These are phyloP conservation scores for Boletus reticuloceps DNA, from an alignment of 768 basidiomycete genomes.

Conservation along the genomic window DNA sequence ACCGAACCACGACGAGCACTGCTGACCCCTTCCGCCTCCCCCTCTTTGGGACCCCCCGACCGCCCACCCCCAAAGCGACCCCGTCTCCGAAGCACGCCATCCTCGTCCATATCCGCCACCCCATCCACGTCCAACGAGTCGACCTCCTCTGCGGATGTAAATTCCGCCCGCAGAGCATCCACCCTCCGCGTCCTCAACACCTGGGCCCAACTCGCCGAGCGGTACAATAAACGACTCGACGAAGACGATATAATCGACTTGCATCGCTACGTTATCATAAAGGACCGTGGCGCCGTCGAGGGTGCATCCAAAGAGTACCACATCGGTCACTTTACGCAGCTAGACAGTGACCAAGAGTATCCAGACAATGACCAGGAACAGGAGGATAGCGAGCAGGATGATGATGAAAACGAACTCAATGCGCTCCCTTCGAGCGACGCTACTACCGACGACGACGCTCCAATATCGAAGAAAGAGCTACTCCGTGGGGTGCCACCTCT, in stretches of 20 bases:
- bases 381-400: constrained; percentile 51
- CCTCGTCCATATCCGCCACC: constrained; percentile 39
- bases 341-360: constrained; percentile 37
- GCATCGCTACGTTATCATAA: constrained; percentile 54
- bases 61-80: constrained; percentile 47
- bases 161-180: constrained; percentile 53
- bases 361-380: constrained; percentile 41
- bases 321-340: constrained; percentile 52
- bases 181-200: constrained; percentile 54
- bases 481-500: constrained; percentile 44
- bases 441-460: constrained; percentile 26
- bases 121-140: constrained; percentile 27
- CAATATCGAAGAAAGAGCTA: constrained; percentile 30
- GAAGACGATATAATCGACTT: constrained; percentile 82
- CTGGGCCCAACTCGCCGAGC: constrained; percentile 68
- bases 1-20: constrained; percentile 13
- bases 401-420: constrained; percentile 57
- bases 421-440: constrained; percentile 38
- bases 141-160: constrained; percentile 39
- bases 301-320: constrained; percentile 37
- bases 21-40: constrained; percentile 28
- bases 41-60: constrained; percentile 32
- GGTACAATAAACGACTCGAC: constrained; percentile 63
- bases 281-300: constrained; percentile 68
- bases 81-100: constrained; percentile 46